These are phyloP conservation scores for Pythium coloratum DNA, from an alignment of 352 stramenopile genomes.

Conservation along the genomic window DNA sequence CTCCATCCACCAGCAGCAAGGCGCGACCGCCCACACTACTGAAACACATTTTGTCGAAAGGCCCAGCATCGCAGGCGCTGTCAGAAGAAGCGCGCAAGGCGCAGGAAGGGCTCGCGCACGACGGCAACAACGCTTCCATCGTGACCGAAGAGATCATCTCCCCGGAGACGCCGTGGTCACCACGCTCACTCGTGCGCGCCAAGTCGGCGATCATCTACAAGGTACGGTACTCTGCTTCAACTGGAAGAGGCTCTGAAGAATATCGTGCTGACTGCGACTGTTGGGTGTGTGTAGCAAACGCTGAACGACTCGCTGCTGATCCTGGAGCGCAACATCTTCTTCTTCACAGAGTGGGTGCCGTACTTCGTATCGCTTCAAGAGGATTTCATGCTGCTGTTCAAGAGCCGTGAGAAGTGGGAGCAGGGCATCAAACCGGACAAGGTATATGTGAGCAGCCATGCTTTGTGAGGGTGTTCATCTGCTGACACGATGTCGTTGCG, in stretches of 20 bases:
- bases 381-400: slow-evolving; percentile 76
- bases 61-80: slow-evolving; percentile 1
- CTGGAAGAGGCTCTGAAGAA: not conserved
- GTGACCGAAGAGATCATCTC: slow-evolving; percentile 47
- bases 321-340: slow-evolving; percentile 83
- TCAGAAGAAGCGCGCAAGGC: slow-evolving; percentile 7
- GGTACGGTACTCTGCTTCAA: slow-evolving; percentile 30
- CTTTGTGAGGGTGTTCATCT: not conserved
- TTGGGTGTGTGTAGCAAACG: slow-evolving; percentile 56
- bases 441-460: slow-evolving; percentile 25
- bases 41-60: slow-evolving; percentile 21
- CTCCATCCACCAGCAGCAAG: not conserved
- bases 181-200: slow-evolving; percentile 79
- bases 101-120: slow-evolving; percentile 43
- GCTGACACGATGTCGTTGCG: not conserved
- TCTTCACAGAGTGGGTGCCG: slow-evolving; percentile 73
- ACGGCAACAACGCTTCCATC: slow-evolving; percentile 84
- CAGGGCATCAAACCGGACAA: slow-evolving; percentile 81
- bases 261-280: not conserved
- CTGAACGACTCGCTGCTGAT: slow-evolving; percentile 84
- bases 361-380: slow-evolving; percentile 87
- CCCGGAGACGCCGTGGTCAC: slow-evolving; percentile 71
- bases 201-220: slow-evolving; percentile 89
- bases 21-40: slow-evolving; percentile 7
- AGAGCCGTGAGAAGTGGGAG: slow-evolving; percentile 80